These are phyloP conservation scores for Apiospora pterosperma DNA, from an alignment of 2,329 filamentous ascomycete species.

Conservation along the genomic window DNA sequence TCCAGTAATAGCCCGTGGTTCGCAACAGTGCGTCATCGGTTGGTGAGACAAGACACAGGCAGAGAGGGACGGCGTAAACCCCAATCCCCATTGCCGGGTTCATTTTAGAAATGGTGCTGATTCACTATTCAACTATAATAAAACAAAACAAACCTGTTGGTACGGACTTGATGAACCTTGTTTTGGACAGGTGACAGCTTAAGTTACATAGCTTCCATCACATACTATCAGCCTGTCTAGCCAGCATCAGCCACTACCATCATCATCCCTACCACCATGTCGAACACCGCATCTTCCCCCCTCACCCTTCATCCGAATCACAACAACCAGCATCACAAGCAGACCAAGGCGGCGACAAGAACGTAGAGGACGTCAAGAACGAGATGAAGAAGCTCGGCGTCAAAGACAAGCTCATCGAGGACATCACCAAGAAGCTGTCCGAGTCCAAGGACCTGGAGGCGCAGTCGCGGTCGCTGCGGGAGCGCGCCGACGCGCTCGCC, in stretches of 20 bases:
- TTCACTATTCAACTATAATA: neutral
- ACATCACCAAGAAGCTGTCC: conserved; percentile 24
- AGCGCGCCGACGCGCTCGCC: conserved; percentile 20
- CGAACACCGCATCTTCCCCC: neutral
- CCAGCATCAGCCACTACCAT: neutral
- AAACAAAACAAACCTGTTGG: neutral
- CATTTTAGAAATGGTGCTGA: neutral
- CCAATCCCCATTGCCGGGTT: neutral
- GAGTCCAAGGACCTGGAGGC: conserved; percentile 27
- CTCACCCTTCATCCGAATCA: neutral
- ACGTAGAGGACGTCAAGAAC: neutral
- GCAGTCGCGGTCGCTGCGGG: conserved; percentile 22
- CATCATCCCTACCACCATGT: neutral
- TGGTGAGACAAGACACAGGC: neutral
- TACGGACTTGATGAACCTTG: neutral
- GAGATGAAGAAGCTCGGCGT: conserved; percentile 5
- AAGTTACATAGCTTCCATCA: too few relatives aligned
- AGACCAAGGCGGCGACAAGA: neutral
- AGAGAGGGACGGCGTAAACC: neutral
- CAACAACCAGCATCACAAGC: neutral
- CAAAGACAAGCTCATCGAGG: conserved; percentile 27
- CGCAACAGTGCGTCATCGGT: neutral
- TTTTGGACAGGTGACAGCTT: neutral
- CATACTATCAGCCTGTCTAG: neutral
- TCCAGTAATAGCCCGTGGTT: neutral